A percentile compares a stretch with the other conserved stretches of the same genome.
These are phyloP conservation scores for Annulohypoxylon moriforme DNA, from an alignment of 495 filamentous ascomycete species.

Conservation along the genomic window DNA sequence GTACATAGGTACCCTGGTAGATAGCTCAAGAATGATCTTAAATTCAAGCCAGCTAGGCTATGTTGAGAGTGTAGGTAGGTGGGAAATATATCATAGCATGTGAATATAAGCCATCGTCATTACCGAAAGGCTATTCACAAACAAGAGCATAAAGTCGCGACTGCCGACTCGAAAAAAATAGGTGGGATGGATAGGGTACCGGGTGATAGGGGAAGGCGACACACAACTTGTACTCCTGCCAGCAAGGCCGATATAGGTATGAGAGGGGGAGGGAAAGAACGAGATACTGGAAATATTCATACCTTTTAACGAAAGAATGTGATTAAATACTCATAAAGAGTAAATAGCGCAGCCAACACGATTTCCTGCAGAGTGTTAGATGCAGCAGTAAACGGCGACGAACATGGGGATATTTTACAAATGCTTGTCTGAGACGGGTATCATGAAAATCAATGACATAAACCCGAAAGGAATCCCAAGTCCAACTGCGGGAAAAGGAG, in stretches of 20 bases:
- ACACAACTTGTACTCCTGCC: background rate
- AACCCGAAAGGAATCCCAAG: background rate
- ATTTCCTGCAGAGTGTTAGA: background rate
- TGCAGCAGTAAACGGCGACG: background rate
- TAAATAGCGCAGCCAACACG: background rate
- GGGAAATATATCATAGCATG: background rate
- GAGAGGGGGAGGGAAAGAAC: background rate
- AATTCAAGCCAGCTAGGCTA: background rate
- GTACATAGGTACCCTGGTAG: too few species aligned
- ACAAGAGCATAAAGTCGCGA: too few species aligned
- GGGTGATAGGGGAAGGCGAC: background rate
- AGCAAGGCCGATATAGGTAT: background rate
- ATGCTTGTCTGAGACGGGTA: background rate
- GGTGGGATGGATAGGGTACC: background rate
- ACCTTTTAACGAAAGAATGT: constrained; percentile 17
- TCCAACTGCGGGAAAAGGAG: background rate
- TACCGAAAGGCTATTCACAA: too few species aligned
- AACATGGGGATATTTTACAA: background rate
- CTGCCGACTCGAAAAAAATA: background rate
- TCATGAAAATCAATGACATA: constrained; percentile 2
- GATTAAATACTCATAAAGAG: constrained; percentile 16
- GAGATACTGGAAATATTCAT: constrained; percentile 8
- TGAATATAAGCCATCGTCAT: background rate
- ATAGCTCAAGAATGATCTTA: background rate
- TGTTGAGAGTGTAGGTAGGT: too few species aligned